phyloP scores from a whole-genome alignment of 305 asterid genomes.

The Solanum aculeatissimum region DNA sequence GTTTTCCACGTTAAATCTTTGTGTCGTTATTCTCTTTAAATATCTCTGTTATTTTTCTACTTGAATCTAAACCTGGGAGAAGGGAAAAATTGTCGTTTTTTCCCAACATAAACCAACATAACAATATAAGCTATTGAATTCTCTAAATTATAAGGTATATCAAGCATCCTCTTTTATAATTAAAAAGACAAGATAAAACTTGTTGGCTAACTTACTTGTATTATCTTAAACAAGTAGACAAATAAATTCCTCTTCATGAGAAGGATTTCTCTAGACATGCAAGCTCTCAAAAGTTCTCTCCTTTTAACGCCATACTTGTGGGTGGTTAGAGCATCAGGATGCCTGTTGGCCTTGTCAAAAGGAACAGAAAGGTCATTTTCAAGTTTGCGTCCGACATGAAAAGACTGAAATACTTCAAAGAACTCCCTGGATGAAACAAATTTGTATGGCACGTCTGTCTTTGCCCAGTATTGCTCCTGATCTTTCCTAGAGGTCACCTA shows the following conservation, averaged over 20 bases:
- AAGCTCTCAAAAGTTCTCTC: constrained; percentile 76
- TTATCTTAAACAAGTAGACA: constrained; percentile 71
- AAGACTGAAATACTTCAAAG: constrained; percentile 78
- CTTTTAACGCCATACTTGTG: constrained; percentile 62
- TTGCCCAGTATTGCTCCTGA: constrained; percentile 84
- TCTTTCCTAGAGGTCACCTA: constrained; percentile 97
- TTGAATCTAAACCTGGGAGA: too few species aligned
- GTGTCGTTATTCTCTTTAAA: too few species aligned
- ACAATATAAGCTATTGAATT: not conserved
- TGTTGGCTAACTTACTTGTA: constrained; percentile 45
- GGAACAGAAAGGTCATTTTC: constrained; percentile 79
- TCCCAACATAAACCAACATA: not conserved
- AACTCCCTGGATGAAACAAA: constrained; percentile 40
- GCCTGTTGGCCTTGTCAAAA: constrained; percentile 59
- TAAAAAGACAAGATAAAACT: not conserved
- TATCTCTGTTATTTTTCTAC: too few species aligned
- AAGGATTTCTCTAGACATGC: constrained; percentile 68
- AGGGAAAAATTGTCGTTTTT: too few species aligned
- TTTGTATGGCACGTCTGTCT: constrained; percentile 47
- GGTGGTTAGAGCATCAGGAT: constrained; percentile 64
- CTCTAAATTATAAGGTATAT: not conserved
- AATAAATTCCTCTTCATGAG: constrained; percentile 91
- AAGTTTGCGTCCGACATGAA: constrained; percentile 55
- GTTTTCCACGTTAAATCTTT: too few species aligned
- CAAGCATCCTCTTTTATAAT: not conserved